Evolutionary conservation across 352 stramenopile genomes (phyloP), one percentile per base, ranked within the genome.

Genomic region (Pythium myriotylum): DNA sequence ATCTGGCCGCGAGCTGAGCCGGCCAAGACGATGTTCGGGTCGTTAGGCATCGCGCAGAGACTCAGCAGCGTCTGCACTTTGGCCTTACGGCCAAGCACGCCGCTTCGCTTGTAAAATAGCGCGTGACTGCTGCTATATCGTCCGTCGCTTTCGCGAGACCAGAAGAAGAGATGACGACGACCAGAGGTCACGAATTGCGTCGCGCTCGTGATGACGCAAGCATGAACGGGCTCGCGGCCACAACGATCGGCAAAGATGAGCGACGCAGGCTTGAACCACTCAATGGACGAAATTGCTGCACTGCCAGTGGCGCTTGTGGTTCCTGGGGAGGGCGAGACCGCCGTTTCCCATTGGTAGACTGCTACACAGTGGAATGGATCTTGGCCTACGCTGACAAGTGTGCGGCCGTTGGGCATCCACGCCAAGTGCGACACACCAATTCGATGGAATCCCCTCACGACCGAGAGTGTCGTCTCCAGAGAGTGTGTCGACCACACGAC

Each of bases 1-100:
- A 96, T 73, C 45, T 94, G 83, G 3, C 88, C 88, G 2, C 76
- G 78, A n/a, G 85, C 69, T 6, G 79, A 83, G 26, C 88, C 88
- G 7, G 84, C 84, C 14, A 94, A 64, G 4, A 90, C 65, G 4
- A 75, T 62, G 60, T 80, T 81, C 0, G 74, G 49, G 48, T 87
- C 78, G 9, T 73, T 69, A 2, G 72, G 69, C 48, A 92, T 57
- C 19, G 62, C 57, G 2, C 67, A 64, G n/a, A 90, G 67, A 56
- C 76, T 87, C 37, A 90, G 37, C 14, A 92, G 70, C 22, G 73
- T 92, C 59, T 92, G 81, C 19, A 89, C 73, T 53, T 89, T 88
- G 10, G 73, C 61, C 33, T 90, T 92, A 7, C 80, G 76, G 22
- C 85, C 83, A 10, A 92, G 67, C 0, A 92, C 76, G 2, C 81